Evolutionary conservation across 441 rosid species (phyloP), one percentile per base, ranked within the genome.

Genomic region (Populus hybrid): DNA sequence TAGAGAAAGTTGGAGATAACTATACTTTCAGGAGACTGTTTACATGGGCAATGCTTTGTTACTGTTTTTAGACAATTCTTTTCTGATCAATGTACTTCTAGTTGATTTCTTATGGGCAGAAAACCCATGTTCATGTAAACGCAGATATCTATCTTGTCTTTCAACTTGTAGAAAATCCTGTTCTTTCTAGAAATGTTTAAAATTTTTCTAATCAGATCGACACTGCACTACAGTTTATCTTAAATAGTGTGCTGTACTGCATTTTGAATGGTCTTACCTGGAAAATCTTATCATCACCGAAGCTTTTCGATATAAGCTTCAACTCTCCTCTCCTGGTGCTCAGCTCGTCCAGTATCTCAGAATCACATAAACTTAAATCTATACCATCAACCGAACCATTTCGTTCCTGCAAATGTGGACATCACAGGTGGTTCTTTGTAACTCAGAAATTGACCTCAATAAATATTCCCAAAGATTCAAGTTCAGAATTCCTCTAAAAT

Each of bases 321-420:
- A 88, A 23, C 83, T 85, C 86, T 70, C 87, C 91, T 81, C 88
- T 83, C 42, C 83, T 75, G 66, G 87, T 86, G 38, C 83, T 81
- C 69, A 84, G 72, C 78, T 86, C 89, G 36, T 86, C 86, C 75
- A 83, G 21, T 21, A 86, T 74, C 80, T 86, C 90, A 7, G 82
- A 32, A 73, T 79, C 85, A 24, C 65, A 67, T 11, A 23, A 9
- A 24, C 76, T 83, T 46, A 35, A 18, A 6, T 84, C 83, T 7
- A 21, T 30, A 1, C 76, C 81, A 19, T 79, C 81, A 10, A n/a
- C 38, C 0, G 80, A 32, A 61, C 68, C 68, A 32, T 57, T 59
- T 23, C 32, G 30, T 14, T 67, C 82, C 75, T 72, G 74, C 53
- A 40, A 50, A 71, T 3, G 16, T 9, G 72, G 4, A 18, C 18